Conservation (phyloP, 805 yeast species). For the Torulaspora franciscae region DNA sequence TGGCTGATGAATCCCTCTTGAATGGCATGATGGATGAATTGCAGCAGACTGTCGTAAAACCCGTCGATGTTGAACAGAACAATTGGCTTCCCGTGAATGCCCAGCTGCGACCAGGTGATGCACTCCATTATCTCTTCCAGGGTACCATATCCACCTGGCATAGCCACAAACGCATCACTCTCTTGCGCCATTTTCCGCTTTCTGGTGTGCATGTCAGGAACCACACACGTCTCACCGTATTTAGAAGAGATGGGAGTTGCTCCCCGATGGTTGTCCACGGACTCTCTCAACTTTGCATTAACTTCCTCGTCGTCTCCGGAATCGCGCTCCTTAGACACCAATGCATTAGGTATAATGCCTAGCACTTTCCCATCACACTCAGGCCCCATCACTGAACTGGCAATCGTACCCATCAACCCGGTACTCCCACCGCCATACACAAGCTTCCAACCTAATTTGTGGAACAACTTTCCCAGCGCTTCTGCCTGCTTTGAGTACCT, state of each 20-base stretch:
- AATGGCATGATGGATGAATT: constrained; percentile 57
- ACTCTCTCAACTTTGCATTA: constrained; percentile 46
- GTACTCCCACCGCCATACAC: constrained; percentile 91
- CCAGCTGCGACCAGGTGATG: constrained; percentile 86
- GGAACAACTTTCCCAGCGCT: constrained; percentile 56
- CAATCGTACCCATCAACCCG: constrained; percentile 76
- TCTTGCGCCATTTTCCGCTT: constrained; percentile 82
- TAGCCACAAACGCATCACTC: constrained; percentile 80
- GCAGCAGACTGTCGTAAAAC: constrained; percentile 65
- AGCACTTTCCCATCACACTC: constrained; percentile 58
- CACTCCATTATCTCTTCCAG: constrained; percentile 86
- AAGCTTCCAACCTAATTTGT: constrained; percentile 59
- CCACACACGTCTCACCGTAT: constrained; percentile 77
- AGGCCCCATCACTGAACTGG: constrained; percentile 50
- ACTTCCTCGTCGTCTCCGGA: constrained; percentile 37
- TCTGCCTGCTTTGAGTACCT: constrained; percentile 49
- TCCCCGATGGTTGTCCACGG: constrained; percentile 61
- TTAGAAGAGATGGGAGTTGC: constrained; percentile 50
- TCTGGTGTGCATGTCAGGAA: constrained; percentile 84
- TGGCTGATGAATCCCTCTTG: constrained; percentile 61
- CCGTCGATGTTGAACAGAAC: constrained; percentile 75
- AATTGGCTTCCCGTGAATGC: constrained; percentile 78
- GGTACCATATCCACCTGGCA: constrained; percentile 92
- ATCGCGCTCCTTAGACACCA: constrained; percentile 67
- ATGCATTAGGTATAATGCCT: constrained; percentile 82